Conservation (phyloP, 139 green algal species). For the Chlorella vulgaris region DNA sequence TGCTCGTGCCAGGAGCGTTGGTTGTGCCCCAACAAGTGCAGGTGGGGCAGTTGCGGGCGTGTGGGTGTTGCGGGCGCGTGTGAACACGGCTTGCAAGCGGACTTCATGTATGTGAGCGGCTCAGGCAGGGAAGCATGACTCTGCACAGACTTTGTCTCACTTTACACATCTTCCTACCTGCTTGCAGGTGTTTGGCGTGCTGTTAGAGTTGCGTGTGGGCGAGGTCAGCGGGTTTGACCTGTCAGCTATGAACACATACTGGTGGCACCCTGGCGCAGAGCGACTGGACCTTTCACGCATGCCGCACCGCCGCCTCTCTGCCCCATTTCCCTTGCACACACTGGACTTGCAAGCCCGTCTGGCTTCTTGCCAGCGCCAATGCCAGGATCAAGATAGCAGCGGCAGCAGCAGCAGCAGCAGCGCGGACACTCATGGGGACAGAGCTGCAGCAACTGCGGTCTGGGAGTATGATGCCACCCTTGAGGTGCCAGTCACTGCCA, state of each 20-base stretch:
- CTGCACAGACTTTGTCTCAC: no score
- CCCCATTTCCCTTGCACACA: conserved; percentile 51
- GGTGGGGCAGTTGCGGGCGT: conserved; percentile 4
- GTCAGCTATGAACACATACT: conserved; percentile 65
- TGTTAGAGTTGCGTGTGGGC: conserved; percentile 53
- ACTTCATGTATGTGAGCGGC: no score
- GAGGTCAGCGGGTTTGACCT: conserved; percentile 72
- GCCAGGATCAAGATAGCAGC: not conserved
- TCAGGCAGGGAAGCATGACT: no score
- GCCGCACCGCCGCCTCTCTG: conserved; percentile 45
- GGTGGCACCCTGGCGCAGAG: conserved; percentile 70
- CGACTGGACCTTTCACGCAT: conserved; percentile 48
- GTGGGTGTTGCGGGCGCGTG: not conserved
- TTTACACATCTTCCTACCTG: no score
- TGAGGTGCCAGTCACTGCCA: conserved; percentile 26
- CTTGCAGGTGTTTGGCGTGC: conserved; percentile 48
- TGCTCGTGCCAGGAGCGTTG: conserved; percentile 46
- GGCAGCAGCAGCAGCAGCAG: not conserved
- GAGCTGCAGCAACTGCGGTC: not conserved
- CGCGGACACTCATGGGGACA: not conserved
- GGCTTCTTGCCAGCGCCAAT: not conserved
- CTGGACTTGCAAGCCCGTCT: conserved; percentile 63
- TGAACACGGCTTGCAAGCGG: no score
- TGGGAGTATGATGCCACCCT: conserved; percentile 53
- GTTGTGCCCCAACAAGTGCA: conserved; percentile 44